Evolutionary conservation across 1,284 basidiomycete species (phyloP).

Genomic region (Leccinum fuscescens): DNA sequence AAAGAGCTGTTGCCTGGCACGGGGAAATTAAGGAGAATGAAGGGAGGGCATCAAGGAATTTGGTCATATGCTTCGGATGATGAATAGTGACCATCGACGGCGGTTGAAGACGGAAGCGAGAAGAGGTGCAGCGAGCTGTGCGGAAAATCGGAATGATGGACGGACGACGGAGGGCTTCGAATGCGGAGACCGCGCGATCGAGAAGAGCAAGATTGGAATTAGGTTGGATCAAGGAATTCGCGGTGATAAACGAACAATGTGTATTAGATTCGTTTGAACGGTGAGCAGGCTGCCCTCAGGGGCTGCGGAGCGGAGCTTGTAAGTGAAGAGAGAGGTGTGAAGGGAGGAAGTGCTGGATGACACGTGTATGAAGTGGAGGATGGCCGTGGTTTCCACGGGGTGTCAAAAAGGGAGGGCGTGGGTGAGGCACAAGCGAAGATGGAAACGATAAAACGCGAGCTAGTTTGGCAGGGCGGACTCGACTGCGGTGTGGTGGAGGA

Average conservation of each 20-base stretch:
- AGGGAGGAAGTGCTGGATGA: slow-evolving; percentile 20
- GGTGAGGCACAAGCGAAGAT: slow-evolving; percentile 9
- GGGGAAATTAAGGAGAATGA: slow-evolving; percentile 13
- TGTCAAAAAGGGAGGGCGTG: slow-evolving; percentile 1
- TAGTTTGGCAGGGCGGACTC: slow-evolving; percentile 11
- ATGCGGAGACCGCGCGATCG: slow-evolving; percentile 29
- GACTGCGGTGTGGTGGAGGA: slow-evolving; percentile 22
- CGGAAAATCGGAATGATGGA: slow-evolving; percentile 25
- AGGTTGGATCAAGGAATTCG: slow-evolving; percentile 19
- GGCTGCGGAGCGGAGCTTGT: slow-evolving; percentile 20
- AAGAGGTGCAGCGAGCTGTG: slow-evolving; percentile 13
- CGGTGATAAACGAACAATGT: slow-evolving; percentile 18
- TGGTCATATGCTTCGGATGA: slow-evolving; percentile 26
- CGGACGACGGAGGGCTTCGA: slow-evolving; percentile 11
- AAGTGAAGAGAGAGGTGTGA: slow-evolving; percentile 23
- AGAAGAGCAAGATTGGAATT: slow-evolving; percentile 23
- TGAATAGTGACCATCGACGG: slow-evolving; percentile 1
- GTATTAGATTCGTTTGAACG: slow-evolving; percentile 9
- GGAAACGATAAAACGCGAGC: slow-evolving; percentile 4
- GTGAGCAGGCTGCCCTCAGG: slow-evolving; percentile 11
- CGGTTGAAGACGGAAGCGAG: not conserved
- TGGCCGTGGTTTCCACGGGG: slow-evolving; percentile 28
- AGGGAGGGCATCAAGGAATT: slow-evolving; percentile 2
- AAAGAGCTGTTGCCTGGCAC: slow-evolving; percentile 4
- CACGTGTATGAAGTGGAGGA: slow-evolving; percentile 18